Evolutionary conservation across 495 filamentous ascomycete genomes (phyloP).

Genomic region (Pyrenula massariospora): DNA sequence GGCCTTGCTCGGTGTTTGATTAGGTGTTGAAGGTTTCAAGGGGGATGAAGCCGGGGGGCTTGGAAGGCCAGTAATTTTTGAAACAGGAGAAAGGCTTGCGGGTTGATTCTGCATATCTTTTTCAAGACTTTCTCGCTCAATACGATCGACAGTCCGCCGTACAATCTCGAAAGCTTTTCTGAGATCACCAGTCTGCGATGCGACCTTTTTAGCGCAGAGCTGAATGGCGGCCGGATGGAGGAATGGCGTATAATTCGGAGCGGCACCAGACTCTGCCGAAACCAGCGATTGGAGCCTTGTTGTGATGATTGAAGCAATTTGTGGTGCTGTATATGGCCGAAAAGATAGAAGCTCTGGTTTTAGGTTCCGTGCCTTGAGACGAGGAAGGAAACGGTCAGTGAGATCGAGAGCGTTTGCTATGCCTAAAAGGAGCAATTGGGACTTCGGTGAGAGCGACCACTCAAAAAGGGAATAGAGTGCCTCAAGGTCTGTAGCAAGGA

Average conservation of each 20-base stretch:
- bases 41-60: conserved; percentile 33
- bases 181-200: conserved; percentile 84
- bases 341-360: conserved; percentile 87
- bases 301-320: conserved; percentile 78
- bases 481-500: conserved; percentile 74
- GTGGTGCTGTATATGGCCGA: conserved; percentile 79
- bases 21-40: conserved; percentile 14
- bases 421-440: conserved; percentile 71
- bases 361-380: conserved; percentile 81
- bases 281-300: conserved; percentile 69
- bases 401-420: conserved; percentile 96
- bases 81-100: conserved; percentile 28
- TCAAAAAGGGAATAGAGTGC: conserved; percentile 86
- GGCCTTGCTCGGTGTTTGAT: conserved; percentile 16
- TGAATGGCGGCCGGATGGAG: conserved; percentile 88
- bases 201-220: conserved; percentile 86
- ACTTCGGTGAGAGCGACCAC: conserved; percentile 72
- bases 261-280: conserved; percentile 26
- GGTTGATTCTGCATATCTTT: conserved; percentile 43
- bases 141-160: conserved; percentile 75
- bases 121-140: conserved; percentile 69
- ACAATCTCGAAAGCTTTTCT: conserved; percentile 93
- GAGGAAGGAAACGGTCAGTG: conserved; percentile 88
- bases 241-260: conserved; percentile 62
- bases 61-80: conserved; percentile 28